phyloP scores from a whole-genome alignment of 345 rosid genomes.

The sweet orange (Citrus sinensis) region DVS_A1.0 CM039161.1:5410001-5410500 shows the following conservation, averaged over 20 bases:
- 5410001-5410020: slow-evolving; percentile 91
- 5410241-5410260: slow-evolving; percentile 96
- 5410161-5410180: slow-evolving; percentile 94
- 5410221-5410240: slow-evolving; percentile 98
- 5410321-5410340: slow-evolving; percentile 77
- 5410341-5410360: slow-evolving; percentile 94
- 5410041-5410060: slow-evolving; percentile 99
- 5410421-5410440: slow-evolving; percentile 78
- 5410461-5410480: slow-evolving; percentile 97
- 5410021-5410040: slow-evolving; percentile 98
- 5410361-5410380: slow-evolving; percentile 91
- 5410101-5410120: slow-evolving; percentile 93
- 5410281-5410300: slow-evolving; percentile 91
- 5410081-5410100: slow-evolving; percentile 99
- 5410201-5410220: slow-evolving; percentile 97
- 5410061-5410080: slow-evolving; percentile 99
- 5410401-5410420: slow-evolving; percentile 84
- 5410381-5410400: slow-evolving; percentile 57
- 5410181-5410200: slow-evolving; percentile 92
- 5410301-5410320: slow-evolving; percentile 72
- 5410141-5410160: slow-evolving; percentile 94
- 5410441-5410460: slow-evolving; percentile 95
- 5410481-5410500: slow-evolving; percentile 98
- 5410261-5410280: slow-evolving; percentile 92
- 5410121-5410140: slow-evolving; percentile 99